Evolutionary conservation across 345 rosid genomes (phyloP).

Genomic region (Syzygium jambos): DNA sequence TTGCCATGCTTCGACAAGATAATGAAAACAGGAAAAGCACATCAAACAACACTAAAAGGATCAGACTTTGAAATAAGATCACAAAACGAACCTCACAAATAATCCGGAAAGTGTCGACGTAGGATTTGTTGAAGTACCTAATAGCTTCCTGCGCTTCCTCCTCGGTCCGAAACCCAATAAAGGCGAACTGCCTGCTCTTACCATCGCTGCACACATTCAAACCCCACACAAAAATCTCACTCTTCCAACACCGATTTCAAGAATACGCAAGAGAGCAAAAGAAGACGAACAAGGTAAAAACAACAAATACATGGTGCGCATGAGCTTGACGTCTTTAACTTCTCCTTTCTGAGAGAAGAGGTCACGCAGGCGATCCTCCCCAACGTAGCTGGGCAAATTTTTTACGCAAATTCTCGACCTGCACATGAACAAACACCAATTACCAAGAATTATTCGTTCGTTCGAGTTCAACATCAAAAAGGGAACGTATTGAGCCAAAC

Average conservation of each 20-base stretch:
- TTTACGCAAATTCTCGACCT: constrained; percentile 91
- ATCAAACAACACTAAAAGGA: not conserved
- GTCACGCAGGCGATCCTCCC: constrained; percentile 61
- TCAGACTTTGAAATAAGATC: not conserved
- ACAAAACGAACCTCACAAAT: constrained; percentile 54
- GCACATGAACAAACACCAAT: not conserved
- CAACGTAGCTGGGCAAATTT: constrained; percentile 58
- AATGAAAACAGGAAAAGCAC: not conserved
- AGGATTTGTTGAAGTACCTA: constrained; percentile 72
- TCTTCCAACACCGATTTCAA: not conserved
- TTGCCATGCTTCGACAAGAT: not conserved
- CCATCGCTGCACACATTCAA: constrained; percentile 52
- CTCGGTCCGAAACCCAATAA: constrained; percentile 72
- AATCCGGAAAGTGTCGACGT: constrained; percentile 57
- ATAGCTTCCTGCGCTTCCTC: constrained; percentile 78
- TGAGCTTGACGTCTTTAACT: constrained; percentile 68
- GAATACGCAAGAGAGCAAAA: not conserved
- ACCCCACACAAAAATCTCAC: not conserved
- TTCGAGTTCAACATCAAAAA: not conserved
- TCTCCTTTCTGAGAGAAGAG: constrained; percentile 77
- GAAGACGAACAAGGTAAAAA: not conserved
- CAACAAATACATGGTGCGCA: constrained; percentile 53
- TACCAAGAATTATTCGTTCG: not conserved
- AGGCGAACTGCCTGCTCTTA: constrained; percentile 80
- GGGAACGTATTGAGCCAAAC: not conserved